These are phyloP conservation scores for Nigrospora oryzae DNA, from an alignment of 2,329 filamentous ascomycete species.

Conservation along the genomic window DNA sequence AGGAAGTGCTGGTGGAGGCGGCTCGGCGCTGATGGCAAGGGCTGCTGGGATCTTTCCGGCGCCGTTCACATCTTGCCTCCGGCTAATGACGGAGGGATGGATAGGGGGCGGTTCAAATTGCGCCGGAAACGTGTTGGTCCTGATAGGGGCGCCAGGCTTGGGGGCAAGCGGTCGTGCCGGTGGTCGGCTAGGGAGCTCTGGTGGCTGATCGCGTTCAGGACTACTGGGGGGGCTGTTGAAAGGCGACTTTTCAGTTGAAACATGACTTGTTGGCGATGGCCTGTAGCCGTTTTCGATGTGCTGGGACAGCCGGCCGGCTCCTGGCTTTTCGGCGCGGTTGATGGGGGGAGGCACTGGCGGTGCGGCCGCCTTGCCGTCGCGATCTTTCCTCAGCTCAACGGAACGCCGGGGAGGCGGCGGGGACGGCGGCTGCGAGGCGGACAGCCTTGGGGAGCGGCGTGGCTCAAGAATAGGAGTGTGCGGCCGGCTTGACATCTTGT, in stretches of 20 bases:
- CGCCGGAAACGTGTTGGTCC: conserved; percentile 22
- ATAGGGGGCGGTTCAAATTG: conserved; percentile 43
- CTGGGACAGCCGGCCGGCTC: conserved; percentile 40
- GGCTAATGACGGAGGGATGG: conserved; percentile 37
- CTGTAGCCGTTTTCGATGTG: conserved; percentile 17
- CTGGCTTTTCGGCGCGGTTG: conserved; percentile 74
- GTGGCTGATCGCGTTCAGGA: conserved; percentile 40
- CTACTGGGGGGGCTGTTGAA: conserved; percentile 82
- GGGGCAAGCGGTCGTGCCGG: conserved; percentile 32
- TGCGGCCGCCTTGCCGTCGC: conserved; percentile 25
- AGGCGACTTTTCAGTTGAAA: conserved; percentile 54
- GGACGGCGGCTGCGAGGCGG: conserved; percentile 46
- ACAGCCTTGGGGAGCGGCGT: conserved; percentile 37
- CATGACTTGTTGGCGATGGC: conserved; percentile 24
- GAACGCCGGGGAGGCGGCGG: conserved; percentile 57
- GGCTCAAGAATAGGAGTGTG: conserved; percentile 42
- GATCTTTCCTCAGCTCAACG: conserved; percentile 45
- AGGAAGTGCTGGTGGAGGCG: conserved; percentile 41
- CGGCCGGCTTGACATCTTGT: conserved; percentile 47
- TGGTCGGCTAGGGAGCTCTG: conserved; percentile 39
- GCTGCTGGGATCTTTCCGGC: conserved; percentile 24
- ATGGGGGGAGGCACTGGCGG: conserved; percentile 60
- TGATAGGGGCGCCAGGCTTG: conserved; percentile 12
- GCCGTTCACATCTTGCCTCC: conserved; percentile 32
- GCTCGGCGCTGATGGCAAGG: conserved; percentile 30